These are phyloP conservation scores for Neurospora sp. DNA, from an alignment of 495 filamentous ascomycete genomes.

Conservation along the genomic window DNA sequence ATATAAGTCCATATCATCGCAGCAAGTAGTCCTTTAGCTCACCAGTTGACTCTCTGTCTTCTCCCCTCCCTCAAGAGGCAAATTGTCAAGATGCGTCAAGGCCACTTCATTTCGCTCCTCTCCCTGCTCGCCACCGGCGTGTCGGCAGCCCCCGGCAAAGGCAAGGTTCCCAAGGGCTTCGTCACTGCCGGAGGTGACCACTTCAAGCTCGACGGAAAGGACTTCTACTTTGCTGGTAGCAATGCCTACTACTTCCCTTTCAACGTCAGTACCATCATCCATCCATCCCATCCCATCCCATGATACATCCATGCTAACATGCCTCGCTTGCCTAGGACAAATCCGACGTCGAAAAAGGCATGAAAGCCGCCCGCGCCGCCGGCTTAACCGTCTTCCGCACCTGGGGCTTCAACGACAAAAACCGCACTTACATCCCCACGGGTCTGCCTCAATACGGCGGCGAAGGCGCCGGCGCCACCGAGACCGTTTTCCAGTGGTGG, in stretches of 20 bases:
- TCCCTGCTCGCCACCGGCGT: not conserved
- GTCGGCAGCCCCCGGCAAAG: not conserved
- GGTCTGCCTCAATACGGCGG: constrained; percentile 35
- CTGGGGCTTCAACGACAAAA: constrained; percentile 52
- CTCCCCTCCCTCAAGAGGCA: not conserved
- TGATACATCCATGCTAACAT: not conserved
- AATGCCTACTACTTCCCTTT: constrained; percentile 68
- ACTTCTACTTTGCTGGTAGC: constrained; percentile 58
- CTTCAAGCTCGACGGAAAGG: constrained; percentile 54
- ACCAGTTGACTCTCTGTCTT: not conserved
- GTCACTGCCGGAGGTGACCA: constrained; percentile 41
- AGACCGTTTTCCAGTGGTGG: constrained; percentile 36
- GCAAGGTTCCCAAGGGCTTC: constrained; percentile 27
- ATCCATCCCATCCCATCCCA: not conserved
- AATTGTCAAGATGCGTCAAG: not conserved
- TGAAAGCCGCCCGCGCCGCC: constrained; percentile 32
- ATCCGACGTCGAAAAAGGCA: constrained; percentile 51
- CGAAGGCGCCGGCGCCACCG: constrained; percentile 39
- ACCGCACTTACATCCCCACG: constrained; percentile 36
- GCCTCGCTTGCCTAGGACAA: constrained; percentile 26
- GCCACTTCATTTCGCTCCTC: not conserved
- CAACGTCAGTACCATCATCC: constrained; percentile 17
- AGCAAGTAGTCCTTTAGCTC: too few species aligned
- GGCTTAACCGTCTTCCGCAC: constrained; percentile 58
- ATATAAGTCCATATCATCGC: not conserved